Evolutionary conservation across 257 asterid species (phyloP).

Genomic region (Solanum tarapatanum): DNA sequence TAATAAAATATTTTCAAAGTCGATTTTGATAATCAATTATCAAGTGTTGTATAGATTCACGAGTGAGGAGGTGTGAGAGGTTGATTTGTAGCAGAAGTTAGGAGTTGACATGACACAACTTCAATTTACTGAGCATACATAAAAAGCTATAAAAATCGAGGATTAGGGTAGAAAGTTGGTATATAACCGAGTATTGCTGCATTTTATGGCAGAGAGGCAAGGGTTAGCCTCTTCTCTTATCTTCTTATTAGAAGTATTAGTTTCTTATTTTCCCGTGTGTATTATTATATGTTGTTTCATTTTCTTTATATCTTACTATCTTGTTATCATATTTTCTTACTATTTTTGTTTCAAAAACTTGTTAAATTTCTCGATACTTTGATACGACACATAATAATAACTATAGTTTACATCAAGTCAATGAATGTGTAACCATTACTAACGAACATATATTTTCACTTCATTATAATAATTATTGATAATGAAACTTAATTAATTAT

Average conservation of each 20-base stretch:
- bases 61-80: background rate
- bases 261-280: background rate
- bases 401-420: background rate
- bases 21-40: background rate
- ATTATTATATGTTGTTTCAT: no score
- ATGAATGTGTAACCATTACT: background rate
- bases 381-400: background rate
- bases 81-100: background rate
- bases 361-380: no score
- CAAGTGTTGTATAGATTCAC: background rate
- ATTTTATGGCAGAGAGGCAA: background rate
- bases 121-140: rapidly evolving
- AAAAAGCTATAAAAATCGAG: background rate
- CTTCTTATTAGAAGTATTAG: background rate
- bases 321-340: background rate
- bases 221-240: background rate
- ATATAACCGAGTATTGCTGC: no score
- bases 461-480: background rate
- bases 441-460: background rate
- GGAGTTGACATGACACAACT: no score
- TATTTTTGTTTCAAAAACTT: background rate
- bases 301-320: no score
- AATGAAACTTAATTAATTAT: background rate
- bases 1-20: background rate
- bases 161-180: no score